Percentiles rank a stretch among this genome's conserved stretches.
phyloP scores from a whole-genome alignment of 2,329 filamentous ascomycete genomes.

The Sclerotinia minor region DNA sequence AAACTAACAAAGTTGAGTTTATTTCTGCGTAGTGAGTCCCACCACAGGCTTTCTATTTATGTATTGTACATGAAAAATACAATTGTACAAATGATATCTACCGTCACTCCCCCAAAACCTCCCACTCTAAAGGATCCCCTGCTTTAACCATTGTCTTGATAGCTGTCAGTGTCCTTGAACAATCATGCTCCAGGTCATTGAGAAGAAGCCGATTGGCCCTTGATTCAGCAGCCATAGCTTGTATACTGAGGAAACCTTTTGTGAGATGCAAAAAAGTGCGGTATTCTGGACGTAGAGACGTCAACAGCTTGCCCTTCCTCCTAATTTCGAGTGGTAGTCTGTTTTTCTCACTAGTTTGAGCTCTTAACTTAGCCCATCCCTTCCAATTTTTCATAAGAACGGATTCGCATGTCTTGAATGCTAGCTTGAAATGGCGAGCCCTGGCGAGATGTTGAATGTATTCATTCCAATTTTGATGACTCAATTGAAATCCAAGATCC shows the following conservation, averaged over 20 bases:
- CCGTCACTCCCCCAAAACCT: constrained; percentile 24
- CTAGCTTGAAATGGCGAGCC: constrained; percentile 59
- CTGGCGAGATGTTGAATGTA: constrained; percentile 68
- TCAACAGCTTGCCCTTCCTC: constrained; percentile 31
- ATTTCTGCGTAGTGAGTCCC: not conserved
- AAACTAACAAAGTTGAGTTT: constrained; percentile 11
- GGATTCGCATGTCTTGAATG: constrained; percentile 73
- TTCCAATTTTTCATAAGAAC: constrained; percentile 77
- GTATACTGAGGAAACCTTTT: constrained; percentile 36
- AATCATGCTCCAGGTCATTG: constrained; percentile 35
- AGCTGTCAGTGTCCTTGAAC: constrained; percentile 38
- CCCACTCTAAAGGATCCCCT: constrained; percentile 35
- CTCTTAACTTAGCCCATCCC: constrained; percentile 58
- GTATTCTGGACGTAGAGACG: constrained; percentile 36
- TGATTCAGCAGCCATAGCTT: constrained; percentile 36
- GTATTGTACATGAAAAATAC: constrained; percentile 6
- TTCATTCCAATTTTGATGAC: constrained; percentile 78
- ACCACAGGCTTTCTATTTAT: not conserved
- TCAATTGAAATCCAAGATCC: constrained; percentile 68
- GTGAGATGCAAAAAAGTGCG: constrained; percentile 39
- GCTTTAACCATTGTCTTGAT: constrained; percentile 39
- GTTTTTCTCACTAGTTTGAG: constrained; percentile 31
- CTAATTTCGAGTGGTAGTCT: constrained; percentile 35
- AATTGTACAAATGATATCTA: constrained; percentile 5
- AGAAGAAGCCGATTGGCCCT: constrained; percentile 33